Percentiles rank a stretch among this genome's conserved stretches.
Conservation (phyloP, 352 stramenopile genomes). For the Peronosclerospora sorghi region DNA sequence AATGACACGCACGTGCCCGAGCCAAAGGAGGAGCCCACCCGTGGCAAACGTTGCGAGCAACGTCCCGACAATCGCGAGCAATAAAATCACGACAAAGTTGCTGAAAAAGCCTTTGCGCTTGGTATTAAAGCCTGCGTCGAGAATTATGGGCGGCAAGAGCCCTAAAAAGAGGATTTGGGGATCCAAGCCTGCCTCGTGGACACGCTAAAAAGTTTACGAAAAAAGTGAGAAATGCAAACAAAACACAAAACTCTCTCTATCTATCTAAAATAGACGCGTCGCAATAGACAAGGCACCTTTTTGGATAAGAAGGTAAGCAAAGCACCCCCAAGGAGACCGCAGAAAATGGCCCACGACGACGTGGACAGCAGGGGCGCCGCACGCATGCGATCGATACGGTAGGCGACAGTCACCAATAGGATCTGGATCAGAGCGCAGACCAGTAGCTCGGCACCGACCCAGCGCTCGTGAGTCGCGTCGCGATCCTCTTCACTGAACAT, state of each 20-base stretch:
- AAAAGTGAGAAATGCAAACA: too few relatives aligned
- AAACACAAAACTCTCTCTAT: too few relatives aligned
- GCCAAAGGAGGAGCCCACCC: conserved; percentile 30
- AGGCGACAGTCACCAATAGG: conserved; percentile 49
- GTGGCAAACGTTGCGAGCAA: conserved; percentile 40
- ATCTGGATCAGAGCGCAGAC: conserved; percentile 54
- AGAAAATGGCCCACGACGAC: conserved; percentile 56
- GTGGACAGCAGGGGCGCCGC: conserved; percentile 40
- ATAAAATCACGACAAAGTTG: conserved; percentile 35
- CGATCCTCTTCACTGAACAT: too few relatives aligned
- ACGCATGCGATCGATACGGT: conserved; percentile 43
- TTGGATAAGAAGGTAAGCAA: conserved; percentile 33
- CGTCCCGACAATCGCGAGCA: conserved; percentile 38
- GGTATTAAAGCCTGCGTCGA: conserved; percentile 54
- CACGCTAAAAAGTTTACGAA: conserved; percentile 18
- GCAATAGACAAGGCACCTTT: conserved; percentile 12
- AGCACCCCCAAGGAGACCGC: conserved; percentile 34
- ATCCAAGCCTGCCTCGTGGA: conserved; percentile 33
- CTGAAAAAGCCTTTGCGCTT: conserved; percentile 51
- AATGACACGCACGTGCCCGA: conserved; percentile 32
- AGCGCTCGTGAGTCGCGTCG: conserved; percentile 26
- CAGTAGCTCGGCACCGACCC: conserved; percentile 48
- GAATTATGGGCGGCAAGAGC: conserved; percentile 50
- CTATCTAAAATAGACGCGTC: too few relatives aligned
- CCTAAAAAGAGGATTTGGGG: conserved; percentile 56